Evolutionary conservation across 495 filamentous ascomycete genomes (phyloP).

Genomic region (Tuber indicum): DNA sequence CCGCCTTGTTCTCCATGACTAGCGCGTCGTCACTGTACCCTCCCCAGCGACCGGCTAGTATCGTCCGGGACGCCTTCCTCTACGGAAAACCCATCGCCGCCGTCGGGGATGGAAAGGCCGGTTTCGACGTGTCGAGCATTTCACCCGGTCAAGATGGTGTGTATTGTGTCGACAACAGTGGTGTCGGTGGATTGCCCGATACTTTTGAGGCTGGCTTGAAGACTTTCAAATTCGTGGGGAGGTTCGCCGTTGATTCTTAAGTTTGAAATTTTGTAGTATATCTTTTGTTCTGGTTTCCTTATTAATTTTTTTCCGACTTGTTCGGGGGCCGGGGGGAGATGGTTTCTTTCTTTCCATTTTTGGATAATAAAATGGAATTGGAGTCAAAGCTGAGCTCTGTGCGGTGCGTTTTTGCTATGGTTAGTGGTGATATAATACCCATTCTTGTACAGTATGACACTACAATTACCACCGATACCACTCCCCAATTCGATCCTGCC

Average conservation of each 20-base stretch:
- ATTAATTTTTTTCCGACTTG: background rate
- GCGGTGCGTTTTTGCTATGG: background rate
- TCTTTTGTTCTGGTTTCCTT: background rate
- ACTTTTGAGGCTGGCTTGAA: conserved; percentile 55
- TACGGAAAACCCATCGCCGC: conserved; percentile 69
- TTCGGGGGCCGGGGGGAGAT: background rate
- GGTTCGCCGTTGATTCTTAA: conserved; percentile 51
- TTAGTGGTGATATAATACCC: background rate
- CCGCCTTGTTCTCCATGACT: conserved; percentile 49
- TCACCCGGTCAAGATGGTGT: conserved; percentile 48
- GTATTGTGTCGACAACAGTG: conserved; percentile 45
- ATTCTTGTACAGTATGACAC: background rate
- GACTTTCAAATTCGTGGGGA: conserved; percentile 59
- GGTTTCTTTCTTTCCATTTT: background rate
- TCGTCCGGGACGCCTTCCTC: conserved; percentile 58
- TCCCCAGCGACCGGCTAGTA: conserved; percentile 56
- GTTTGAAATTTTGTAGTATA: background rate
- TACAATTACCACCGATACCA: background rate
- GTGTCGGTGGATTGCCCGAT: background rate
- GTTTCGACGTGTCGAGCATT: conserved; percentile 48
- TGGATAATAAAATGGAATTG: background rate
- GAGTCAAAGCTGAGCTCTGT: background rate
- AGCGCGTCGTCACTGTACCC: conserved; percentile 54
- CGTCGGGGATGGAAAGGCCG: conserved; percentile 49
- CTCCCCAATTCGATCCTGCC: too few species aligned